Conservation (phyloP, 225 moss, liverwort and hornwort species). For the Straminergon stramineum region DNA sequence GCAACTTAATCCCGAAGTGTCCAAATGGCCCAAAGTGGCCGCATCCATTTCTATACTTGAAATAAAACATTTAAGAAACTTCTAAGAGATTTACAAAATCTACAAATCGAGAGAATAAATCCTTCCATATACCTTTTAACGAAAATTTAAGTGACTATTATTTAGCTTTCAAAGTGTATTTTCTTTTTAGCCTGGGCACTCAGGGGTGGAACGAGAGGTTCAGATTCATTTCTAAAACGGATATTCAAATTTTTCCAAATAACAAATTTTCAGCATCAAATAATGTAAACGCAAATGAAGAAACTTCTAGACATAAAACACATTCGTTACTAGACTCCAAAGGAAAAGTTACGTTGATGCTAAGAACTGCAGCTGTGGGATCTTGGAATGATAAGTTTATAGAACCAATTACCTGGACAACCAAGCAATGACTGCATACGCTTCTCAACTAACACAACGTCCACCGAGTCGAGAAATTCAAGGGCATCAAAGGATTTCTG, state of each 20-base stretch:
- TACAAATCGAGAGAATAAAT: not conserved
- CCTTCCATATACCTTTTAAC: not conserved
- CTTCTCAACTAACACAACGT: slow-evolving; percentile 45
- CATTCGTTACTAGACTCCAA: not conserved
- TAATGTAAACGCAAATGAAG: not conserved
- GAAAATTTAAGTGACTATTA: not conserved
- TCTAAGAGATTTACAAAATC: not conserved
- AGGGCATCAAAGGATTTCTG: slow-evolving; percentile 5
- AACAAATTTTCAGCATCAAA: not conserved
- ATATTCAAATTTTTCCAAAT: not conserved
- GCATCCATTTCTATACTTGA: not conserved
- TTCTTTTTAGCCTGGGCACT: not conserved
- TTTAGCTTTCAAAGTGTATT: not conserved
- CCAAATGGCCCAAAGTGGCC: not conserved
- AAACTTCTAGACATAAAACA: not conserved
- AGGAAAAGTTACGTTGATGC: not conserved
- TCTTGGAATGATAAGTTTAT: not conserved
- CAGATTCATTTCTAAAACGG: not conserved
- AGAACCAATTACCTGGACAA: slow-evolving; percentile 50
- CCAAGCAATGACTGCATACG: slow-evolving; percentile 52
- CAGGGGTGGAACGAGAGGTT: not conserved
- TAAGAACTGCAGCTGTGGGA: not conserved
- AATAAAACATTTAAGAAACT: not conserved
- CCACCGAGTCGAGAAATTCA: slow-evolving; percentile 32
- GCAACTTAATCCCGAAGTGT: not conserved